These are phyloP conservation scores for Aegilops sharonensis DNA, from an alignment of 176 grass and related monocot genomes.

Conservation along the genomic window DNA sequence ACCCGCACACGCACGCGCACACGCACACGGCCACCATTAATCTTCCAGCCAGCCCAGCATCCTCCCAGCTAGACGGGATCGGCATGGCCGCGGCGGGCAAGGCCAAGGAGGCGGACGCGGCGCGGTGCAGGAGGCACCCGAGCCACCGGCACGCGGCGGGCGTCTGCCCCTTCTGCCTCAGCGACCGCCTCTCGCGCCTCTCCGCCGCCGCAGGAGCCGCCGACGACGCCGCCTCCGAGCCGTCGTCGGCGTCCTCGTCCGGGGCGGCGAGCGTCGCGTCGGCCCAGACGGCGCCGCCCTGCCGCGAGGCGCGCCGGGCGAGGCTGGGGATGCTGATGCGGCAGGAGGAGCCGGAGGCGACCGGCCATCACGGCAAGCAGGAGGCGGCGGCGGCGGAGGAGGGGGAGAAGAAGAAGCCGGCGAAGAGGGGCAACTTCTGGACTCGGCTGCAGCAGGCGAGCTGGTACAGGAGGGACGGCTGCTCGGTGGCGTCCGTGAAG, in stretches of 20 bases:
- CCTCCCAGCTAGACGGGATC: no score
- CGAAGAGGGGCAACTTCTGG: constrained; percentile 68
- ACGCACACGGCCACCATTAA: background rate
- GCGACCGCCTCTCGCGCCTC: constrained; percentile 66
- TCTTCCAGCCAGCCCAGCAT: background rate
- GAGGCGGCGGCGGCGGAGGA: background rate
- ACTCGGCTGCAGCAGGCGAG: constrained; percentile 56
- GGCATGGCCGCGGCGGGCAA: constrained; percentile 19
- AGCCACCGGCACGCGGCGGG: constrained; percentile 59
- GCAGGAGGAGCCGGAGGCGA: constrained; percentile 16
- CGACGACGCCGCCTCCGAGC: background rate
- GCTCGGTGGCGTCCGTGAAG: constrained; percentile 36
- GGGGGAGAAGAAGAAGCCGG: constrained; percentile 14
- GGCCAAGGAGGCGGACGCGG: constrained; percentile 35
- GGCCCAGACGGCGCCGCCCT: background rate
- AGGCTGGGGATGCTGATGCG: constrained; percentile 47
- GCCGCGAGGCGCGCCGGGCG: constrained; percentile 30
- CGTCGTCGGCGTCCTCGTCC: constrained; percentile 25
- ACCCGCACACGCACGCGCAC: background rate
- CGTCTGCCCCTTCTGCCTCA: constrained; percentile 89
- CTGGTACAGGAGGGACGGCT: constrained; percentile 45
- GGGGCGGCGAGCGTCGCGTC: constrained; percentile 29
- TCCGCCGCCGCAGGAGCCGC: constrained; percentile 14
- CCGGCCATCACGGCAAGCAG: background rate
- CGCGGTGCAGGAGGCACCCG: constrained; percentile 70